Evolutionary conservation across 2,329 filamentous ascomycete species (phyloP), one percentile per base, ranked within the genome.

Genomic region (Pseudocercospora fijiensis): DNA sequence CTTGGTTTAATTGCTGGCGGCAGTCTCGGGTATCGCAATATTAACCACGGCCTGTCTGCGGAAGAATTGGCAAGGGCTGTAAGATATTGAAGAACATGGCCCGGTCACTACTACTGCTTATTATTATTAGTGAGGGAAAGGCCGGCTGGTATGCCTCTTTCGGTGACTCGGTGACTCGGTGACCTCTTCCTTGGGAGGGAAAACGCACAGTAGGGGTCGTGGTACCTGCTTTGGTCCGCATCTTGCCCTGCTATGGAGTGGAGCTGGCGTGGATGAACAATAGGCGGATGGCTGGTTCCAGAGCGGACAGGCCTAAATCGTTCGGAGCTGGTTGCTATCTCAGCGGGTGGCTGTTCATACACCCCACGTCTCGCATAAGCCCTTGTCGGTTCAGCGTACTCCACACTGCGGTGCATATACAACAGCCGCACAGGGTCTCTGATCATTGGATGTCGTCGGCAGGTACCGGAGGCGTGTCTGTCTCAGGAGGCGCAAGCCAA

Each of bases 391-490:
- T 30, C 16, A 33, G 53, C 37, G 60, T 53, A 62, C 45, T 58
- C 60, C 53, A 58, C 60, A 52, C 24, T 57, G 20, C n/a, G 22
- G 43, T 28, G 58, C 62, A 58, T 52, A 24, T 52, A 52, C 58
- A 61, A 52, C 58, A 61, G 58, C 49, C 47, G 58, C 49, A 37
- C 33, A 30, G 45, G 26, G 52, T 27, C 22, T n/a, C 0, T 4
- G 22, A 53, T 53, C 43, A 58, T 61, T 64, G 58, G 51, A 60
- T 30, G 27, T n/a, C 20, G 20, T 49, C 58, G 27, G 43, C 43
- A 57, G 62, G 62, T 61, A 64, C 62, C 49, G 49, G 24, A 53
- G 6, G 49, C 49, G 49, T 53, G 49, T 53, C 49, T 53, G 20
- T 10, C 33, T 45, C 43, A 33, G 30, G 57, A 57, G 41, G 62